Evolutionary conservation across 2,329 filamentous ascomycete genomes (phyloP).

Genomic region (Neofusicoccum cordaticola): DNA sequence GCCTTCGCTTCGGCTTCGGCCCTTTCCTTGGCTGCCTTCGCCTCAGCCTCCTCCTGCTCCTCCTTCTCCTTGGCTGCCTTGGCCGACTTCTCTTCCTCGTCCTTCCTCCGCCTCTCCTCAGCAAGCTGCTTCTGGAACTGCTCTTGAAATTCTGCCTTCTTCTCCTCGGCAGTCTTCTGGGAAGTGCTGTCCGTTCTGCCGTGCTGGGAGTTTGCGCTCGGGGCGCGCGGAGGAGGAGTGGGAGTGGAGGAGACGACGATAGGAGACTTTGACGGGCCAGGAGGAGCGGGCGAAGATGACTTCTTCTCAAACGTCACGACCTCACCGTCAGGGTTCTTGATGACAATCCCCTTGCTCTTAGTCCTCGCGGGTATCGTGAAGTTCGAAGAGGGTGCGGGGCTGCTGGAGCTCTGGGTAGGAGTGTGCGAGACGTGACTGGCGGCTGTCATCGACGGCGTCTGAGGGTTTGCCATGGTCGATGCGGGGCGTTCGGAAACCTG

Average conservation of each 20-base stretch:
- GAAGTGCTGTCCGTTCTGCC: conserved; percentile 67
- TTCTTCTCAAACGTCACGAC: conserved; percentile 61
- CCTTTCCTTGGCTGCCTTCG: conserved; percentile 48
- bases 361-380: conserved; percentile 60
- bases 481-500: conserved; percentile 56
- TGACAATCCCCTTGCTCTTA: conserved; percentile 74
- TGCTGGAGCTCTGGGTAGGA: conserved; percentile 56
- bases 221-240: conserved; percentile 66
- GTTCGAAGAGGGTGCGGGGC: conserved; percentile 59
- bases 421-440: conserved; percentile 46
- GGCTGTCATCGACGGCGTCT: conserved; percentile 49
- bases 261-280: conserved; percentile 55
- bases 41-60: conserved; percentile 49
- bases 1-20: conserved; percentile 43
- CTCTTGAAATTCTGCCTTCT: conserved; percentile 60
- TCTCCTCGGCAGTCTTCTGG: conserved; percentile 73
- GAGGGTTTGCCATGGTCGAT: conserved; percentile 60
- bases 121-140: conserved; percentile 60
- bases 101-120: conserved; percentile 39
- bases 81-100: conserved; percentile 41
- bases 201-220: conserved; percentile 65
- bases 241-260: conserved; percentile 75
- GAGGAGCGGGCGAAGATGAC: conserved; percentile 46
- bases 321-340: conserved; percentile 81
- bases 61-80: conserved; percentile 41